Conservation (phyloP, 108 stramenopile genomes). For the Cyclostephanos invisitatus region DNA sequence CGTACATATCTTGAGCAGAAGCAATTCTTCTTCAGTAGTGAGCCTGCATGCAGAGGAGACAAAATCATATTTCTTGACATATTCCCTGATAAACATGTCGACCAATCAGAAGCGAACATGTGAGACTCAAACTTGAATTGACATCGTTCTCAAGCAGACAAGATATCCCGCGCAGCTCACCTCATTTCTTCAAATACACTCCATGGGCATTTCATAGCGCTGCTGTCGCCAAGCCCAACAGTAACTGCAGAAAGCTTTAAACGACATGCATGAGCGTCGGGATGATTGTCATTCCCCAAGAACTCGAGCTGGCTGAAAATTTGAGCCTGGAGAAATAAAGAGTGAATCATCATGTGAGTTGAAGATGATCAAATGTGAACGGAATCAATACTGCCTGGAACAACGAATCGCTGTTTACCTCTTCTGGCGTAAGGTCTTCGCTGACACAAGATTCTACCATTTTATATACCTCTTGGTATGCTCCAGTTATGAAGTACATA, state of each 20-base stretch:
- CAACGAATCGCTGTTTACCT: constrained; percentile 54
- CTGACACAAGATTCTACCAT: constrained; percentile 97
- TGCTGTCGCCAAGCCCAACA: constrained; percentile 84
- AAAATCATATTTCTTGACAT: constrained; percentile 83
- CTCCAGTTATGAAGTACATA: constrained; percentile 95
- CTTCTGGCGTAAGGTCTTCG: constrained; percentile 92
- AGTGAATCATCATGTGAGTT: neutral
- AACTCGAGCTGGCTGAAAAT: constrained; percentile 93
- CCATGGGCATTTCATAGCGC: constrained; percentile 92
- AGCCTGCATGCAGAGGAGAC: constrained; percentile 91
- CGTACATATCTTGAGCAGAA: constrained; percentile 82
- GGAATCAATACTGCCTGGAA: constrained; percentile 15
- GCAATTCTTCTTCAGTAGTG: constrained; percentile 88
- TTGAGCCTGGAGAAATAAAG: constrained; percentile 57
- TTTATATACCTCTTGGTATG: constrained; percentile 92
- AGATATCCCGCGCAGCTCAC: neutral
- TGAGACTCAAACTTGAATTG: neutral
- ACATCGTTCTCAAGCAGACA: neutral
- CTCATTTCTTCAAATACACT: constrained; percentile 87
- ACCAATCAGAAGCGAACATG: neutral
- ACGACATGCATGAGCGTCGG: constrained; percentile 95
- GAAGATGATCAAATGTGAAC: neutral
- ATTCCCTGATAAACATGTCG: constrained; percentile 41
- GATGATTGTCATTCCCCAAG: constrained; percentile 92
- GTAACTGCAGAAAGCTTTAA: constrained; percentile 91